These are phyloP conservation scores for Epipyxis sp. DNA, from an alignment of 108 stramenopile species.

Conservation along the genomic window DNA sequence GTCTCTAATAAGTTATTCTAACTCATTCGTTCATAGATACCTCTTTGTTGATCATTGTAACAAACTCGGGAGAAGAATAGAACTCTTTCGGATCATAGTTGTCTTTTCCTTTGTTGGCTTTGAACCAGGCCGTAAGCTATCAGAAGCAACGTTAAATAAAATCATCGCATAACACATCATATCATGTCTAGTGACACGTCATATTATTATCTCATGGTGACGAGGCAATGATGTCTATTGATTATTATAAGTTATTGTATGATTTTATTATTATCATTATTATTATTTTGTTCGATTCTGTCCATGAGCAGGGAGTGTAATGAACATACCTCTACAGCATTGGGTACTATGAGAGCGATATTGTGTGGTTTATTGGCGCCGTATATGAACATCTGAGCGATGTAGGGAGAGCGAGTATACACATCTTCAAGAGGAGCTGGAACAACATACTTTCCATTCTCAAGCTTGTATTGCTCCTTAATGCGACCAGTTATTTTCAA, in stretches of 20 bases:
- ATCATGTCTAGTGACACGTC: too few species aligned
- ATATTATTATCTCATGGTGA: too few species aligned
- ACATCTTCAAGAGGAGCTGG: slow-evolving; percentile 86
- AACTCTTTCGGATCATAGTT: too few species aligned
- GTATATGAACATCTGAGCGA: slow-evolving; percentile 78
- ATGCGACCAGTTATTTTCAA: slow-evolving; percentile 49
- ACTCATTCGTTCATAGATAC: too few species aligned
- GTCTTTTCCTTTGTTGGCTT: too few species aligned
- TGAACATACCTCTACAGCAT: slow-evolving; percentile 63
- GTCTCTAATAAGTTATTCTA: too few species aligned
- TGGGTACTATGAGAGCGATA: slow-evolving; percentile 79
- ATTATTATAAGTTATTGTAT: neutral
- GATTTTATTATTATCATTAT: neutral
- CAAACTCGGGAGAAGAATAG: too few species aligned
- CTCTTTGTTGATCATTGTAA: too few species aligned
- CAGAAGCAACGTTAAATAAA: too few species aligned
- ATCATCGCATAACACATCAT: too few species aligned
- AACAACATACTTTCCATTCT: slow-evolving; percentile 91
- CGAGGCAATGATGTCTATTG: neutral
- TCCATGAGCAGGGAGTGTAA: slow-evolving; percentile 67
- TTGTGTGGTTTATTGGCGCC: slow-evolving; percentile 85
- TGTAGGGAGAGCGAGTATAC: slow-evolving; percentile 75
- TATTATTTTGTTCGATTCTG: slow-evolving; percentile 50
- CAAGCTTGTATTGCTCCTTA: slow-evolving; percentile 88
- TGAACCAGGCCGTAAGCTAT: too few species aligned